These are phyloP conservation scores for Kodamaea suecica DNA, from an alignment of 1,139 yeast genomes.

Conservation along the genomic window DNA sequence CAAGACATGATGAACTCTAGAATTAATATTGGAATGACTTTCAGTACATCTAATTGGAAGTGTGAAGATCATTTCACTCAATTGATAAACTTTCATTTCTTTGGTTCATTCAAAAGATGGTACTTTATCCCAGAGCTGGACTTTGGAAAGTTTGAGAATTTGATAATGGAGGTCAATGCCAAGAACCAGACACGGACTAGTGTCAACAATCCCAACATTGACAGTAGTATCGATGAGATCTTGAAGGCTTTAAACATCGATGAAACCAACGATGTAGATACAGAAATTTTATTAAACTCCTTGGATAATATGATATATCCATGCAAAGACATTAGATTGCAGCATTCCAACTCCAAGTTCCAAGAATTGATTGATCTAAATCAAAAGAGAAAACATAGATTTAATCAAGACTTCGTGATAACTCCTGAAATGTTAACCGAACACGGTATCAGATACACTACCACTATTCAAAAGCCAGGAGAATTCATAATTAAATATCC, in stretches of 20 bases:
- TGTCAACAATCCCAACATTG: constrained; percentile 22
- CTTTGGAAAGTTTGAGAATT: constrained; percentile 57
- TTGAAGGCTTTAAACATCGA: constrained; percentile 18
- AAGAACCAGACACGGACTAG: constrained; percentile 19
- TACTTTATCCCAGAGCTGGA: constrained; percentile 73
- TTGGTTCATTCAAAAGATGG: constrained; percentile 75
- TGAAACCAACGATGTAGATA: constrained; percentile 23
- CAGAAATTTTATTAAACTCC: constrained; percentile 21
- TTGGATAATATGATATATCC: constrained; percentile 32
- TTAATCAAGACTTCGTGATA: constrained; percentile 43
- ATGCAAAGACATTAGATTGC: constrained; percentile 22
- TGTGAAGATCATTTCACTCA: constrained; percentile 76
- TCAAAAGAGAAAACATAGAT: constrained; percentile 10
- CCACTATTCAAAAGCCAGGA: constrained; percentile 56
- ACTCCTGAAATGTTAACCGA: constrained; percentile 48
- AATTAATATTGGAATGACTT: constrained; percentile 56
- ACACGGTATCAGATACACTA: constrained; percentile 45
- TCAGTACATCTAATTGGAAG: constrained; percentile 70
- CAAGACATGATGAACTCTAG: constrained; percentile 30
- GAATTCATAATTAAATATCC: constrained; percentile 60
- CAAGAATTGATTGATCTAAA: constrained; percentile 23
- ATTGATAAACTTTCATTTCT: constrained; percentile 61
- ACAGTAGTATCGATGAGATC: constrained; percentile 18
- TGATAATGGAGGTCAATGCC: constrained; percentile 24
- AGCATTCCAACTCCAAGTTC: constrained; percentile 24